Evolutionary conservation across 2,329 filamentous ascomycete genomes (phyloP).

Genomic region (Coniochaeta hoffmannii): DNA sequence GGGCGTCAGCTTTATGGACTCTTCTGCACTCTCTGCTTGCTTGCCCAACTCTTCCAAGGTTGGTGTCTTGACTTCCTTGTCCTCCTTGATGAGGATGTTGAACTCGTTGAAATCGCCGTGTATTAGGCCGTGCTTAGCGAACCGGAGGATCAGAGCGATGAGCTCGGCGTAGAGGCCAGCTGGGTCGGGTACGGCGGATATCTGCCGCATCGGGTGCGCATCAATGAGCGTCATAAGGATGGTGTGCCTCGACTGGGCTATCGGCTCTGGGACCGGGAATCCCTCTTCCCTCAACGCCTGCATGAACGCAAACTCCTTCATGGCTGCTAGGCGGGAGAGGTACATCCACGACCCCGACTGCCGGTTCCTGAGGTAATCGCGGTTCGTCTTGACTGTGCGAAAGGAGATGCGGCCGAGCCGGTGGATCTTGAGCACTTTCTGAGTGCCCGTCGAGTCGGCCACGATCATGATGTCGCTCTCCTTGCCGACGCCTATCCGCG

Average conservation of each 20-base stretch:
- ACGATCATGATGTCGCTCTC: constrained; percentile 97
- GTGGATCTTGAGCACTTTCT: constrained; percentile 91
- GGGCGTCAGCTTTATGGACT: constrained; percentile 55
- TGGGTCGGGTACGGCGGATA: constrained; percentile 75
- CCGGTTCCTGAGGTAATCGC: constrained; percentile 81
- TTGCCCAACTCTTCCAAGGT: background rate
- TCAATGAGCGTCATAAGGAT: constrained; percentile 95
- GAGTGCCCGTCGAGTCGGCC: constrained; percentile 67
- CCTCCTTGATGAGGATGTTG: constrained; percentile 91
- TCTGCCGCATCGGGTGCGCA: constrained; percentile 84
- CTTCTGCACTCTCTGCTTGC: constrained; percentile 10
- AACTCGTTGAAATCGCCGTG: constrained; percentile 99
- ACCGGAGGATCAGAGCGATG: constrained; percentile 74
- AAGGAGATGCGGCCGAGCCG: constrained; percentile 93
- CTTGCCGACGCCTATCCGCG: constrained; percentile 92
- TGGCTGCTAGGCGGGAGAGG: constrained; percentile 82
- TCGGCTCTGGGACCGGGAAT: constrained; percentile 81
- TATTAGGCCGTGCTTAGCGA: constrained; percentile 83
- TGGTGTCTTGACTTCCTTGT: constrained; percentile 18
- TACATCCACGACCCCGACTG: constrained; percentile 93
- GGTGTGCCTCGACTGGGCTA: constrained; percentile 87
- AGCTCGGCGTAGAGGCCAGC: constrained; percentile 85
- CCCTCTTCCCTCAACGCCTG: constrained; percentile 73
- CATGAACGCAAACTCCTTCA: constrained; percentile 96
- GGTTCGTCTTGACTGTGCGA: constrained; percentile 89